Percentiles rank a stretch among this genome's conserved stretches.
Evolutionary conservation across 495 filamentous ascomycete species (phyloP).

Genomic region (Cetradonia linearis): DNA sequence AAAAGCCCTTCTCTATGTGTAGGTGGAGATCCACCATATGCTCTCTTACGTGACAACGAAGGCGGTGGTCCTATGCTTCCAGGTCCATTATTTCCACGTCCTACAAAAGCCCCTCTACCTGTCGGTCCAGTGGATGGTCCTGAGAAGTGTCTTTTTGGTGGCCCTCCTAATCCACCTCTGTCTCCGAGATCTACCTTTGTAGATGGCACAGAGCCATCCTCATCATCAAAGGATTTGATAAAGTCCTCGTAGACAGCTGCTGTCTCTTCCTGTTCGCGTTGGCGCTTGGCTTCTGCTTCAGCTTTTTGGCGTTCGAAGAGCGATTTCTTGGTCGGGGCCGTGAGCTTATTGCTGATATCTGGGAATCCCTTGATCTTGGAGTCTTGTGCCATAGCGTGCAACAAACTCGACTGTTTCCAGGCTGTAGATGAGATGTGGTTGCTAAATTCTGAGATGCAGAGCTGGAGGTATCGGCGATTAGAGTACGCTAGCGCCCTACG

Average conservation of each 20-base stretch:
- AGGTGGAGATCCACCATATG: conserved; percentile 40
- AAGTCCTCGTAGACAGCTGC: conserved; percentile 86
- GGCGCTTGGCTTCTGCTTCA: conserved; percentile 84
- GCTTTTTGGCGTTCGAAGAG: conserved; percentile 88
- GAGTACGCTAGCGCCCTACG: not conserved
- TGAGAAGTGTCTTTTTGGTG: conserved; percentile 48
- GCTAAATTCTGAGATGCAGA: not conserved
- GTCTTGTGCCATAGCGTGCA: conserved; percentile 34
- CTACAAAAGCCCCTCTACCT: conserved; percentile 29
- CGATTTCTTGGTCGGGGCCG: conserved; percentile 75
- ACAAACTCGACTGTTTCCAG: not conserved
- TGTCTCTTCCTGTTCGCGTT: conserved; percentile 78
- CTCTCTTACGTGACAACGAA: conserved; percentile 41
- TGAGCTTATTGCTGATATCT: conserved; percentile 73
- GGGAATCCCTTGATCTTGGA: conserved; percentile 56
- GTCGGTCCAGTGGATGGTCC: conserved; percentile 33
- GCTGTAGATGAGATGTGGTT: not conserved
- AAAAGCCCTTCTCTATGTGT: conserved; percentile 39
- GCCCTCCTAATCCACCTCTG: conserved; percentile 34
- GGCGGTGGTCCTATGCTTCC: conserved; percentile 60
- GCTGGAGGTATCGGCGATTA: conserved; percentile 2
- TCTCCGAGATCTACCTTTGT: conserved; percentile 28
- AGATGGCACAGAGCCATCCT: conserved; percentile 31
- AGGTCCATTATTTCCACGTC: conserved; percentile 53
- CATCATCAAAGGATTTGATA: conserved; percentile 79